Conservation (phyloP, 441 rosid species). For the Corymbia citriodora region DNA sequence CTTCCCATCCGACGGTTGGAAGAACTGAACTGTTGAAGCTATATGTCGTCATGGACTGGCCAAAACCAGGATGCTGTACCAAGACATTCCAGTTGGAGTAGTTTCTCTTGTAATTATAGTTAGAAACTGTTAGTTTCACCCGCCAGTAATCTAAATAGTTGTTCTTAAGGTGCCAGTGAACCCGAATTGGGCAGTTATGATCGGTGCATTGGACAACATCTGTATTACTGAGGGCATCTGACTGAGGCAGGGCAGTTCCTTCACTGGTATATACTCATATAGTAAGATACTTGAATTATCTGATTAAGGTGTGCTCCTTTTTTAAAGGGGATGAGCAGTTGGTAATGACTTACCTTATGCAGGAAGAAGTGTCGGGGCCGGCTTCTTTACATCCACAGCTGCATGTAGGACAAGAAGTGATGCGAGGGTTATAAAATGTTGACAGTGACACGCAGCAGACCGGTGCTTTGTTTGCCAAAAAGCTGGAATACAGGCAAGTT, state of each 20-base stretch:
- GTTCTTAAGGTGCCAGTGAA: constrained; percentile 61
- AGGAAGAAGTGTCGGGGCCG: constrained; percentile 15
- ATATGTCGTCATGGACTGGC: constrained; percentile 19
- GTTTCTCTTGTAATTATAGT: constrained; percentile 41
- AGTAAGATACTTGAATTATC: not conserved
- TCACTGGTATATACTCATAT: constrained; percentile 20
- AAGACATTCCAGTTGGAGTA: constrained; percentile 55
- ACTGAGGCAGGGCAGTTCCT: constrained; percentile 2
- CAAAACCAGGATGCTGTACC: constrained; percentile 57
- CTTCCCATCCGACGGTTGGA: constrained; percentile 35
- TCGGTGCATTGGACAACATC: constrained; percentile 45
- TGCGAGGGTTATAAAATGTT: constrained; percentile 38
- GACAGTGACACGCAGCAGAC: constrained; percentile 53
- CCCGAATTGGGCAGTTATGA: constrained; percentile 52
- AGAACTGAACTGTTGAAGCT: constrained; percentile 52
- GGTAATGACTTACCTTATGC: constrained; percentile 32
- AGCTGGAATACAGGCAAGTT: constrained; percentile 48
- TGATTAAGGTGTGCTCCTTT: not conserved
- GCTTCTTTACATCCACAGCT: constrained; percentile 66
- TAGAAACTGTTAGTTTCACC: constrained; percentile 47
- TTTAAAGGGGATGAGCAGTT: not conserved
- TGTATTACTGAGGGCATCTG: not conserved
- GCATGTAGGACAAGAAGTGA: constrained; percentile 54
- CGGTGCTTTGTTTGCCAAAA: constrained; percentile 42
- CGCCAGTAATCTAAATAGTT: constrained; percentile 46